Percentiles rank a stretch among this genome's conserved stretches.
Conservation (phyloP, 176 grass and related monocot species). For the Poa pratensis region DNA sequence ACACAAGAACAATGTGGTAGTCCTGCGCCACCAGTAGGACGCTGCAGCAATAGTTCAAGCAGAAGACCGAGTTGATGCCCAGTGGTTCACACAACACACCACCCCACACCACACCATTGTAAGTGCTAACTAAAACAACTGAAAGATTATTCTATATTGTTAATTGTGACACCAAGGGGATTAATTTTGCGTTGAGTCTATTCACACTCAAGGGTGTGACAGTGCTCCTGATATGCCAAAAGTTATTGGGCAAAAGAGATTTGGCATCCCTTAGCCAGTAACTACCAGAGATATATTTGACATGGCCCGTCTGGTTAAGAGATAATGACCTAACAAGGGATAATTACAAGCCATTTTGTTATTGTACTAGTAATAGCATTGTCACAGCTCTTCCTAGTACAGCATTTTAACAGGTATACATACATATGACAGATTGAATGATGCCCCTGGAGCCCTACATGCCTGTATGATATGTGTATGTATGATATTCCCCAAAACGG, state of each 20-base stretch:
- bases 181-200: slow-evolving; percentile 26
- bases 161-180: slow-evolving; percentile 8
- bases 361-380: not conserved
- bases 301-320: slow-evolving; percentile 21
- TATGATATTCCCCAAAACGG: not conserved
- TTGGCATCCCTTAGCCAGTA: slow-evolving; percentile 29
- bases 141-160: not conserved
- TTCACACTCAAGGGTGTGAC: slow-evolving; percentile 30
- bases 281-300: slow-evolving; percentile 32
- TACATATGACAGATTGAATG: slow-evolving; percentile 24
- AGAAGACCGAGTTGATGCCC: too few relatives aligned
- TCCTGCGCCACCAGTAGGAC: too few relatives aligned
- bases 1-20: too few relatives aligned
- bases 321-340: slow-evolving; percentile 15
- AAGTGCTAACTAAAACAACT: not conserved
- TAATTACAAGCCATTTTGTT: not conserved
- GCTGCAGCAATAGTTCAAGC: too few relatives aligned
- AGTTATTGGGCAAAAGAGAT: slow-evolving; percentile 29
- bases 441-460: slow-evolving; percentile 4
- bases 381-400: slow-evolving; percentile 26
- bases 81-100: too few relatives aligned
- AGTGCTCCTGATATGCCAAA: slow-evolving; percentile 30
- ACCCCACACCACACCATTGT: too few relatives aligned
- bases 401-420: not conserved
- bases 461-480: not conserved